Evolutionary conservation across 179 eudicot genomes (phyloP).

Genomic region (Silene noctiflora): DNA sequence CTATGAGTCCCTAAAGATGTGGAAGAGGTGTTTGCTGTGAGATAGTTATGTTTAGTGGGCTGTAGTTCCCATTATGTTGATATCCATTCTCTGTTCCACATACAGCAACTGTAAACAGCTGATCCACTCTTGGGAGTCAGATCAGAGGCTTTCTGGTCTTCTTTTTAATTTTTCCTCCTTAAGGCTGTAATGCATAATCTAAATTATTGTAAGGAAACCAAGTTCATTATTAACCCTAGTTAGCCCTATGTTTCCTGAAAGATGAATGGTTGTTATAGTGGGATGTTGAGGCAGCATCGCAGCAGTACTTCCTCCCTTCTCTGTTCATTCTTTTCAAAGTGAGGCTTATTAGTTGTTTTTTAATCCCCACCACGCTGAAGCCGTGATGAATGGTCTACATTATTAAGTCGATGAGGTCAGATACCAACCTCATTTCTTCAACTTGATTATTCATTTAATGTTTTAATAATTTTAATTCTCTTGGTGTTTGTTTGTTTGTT

Average conservation of each 20-base stretch:
- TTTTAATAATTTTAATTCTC: not conserved
- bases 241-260: not conserved
- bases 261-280: constrained; percentile 2
- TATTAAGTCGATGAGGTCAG: not conserved
- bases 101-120: not conserved
- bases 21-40: not conserved
- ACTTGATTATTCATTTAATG: not conserved
- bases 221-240: not conserved
- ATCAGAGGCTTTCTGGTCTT: not conserved
- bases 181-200: not conserved
- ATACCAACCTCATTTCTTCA: not conserved
- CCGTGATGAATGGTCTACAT: not conserved
- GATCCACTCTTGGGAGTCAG: not conserved
- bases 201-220: not conserved
- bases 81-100: not conserved
- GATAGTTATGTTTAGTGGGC: not conserved
- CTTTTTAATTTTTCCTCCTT: not conserved
- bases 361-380: not conserved
- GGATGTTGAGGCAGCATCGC: not conserved
- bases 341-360: not conserved
- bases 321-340: not conserved
- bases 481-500: not conserved
- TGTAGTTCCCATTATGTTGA: not conserved
- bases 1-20: not conserved
- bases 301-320: not conserved